Percentiles rank a stretch among this genome's conserved stretches.
Evolutionary conservation across 225 moss, liverwort and hornwort genomes (phyloP).

Genomic region (Anthoceros angustus): DNA sequence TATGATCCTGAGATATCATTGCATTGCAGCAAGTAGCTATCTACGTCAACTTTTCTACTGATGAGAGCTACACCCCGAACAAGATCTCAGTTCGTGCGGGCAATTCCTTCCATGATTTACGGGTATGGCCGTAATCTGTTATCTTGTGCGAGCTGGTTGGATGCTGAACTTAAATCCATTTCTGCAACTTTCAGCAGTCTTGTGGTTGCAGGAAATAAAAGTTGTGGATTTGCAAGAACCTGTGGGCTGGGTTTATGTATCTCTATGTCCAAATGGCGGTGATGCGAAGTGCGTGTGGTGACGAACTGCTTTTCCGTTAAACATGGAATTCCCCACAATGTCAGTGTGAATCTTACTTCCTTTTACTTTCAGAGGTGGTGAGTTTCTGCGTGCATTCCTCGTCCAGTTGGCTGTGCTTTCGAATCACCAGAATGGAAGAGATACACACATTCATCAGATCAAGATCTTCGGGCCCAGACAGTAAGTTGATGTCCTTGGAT

Average conservation of each 20-base stretch:
- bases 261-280: slow-evolving; percentile 36
- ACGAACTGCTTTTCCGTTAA: not conserved
- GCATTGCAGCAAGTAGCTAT: slow-evolving; percentile 63
- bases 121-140: slow-evolving; percentile 26
- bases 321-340: not conserved
- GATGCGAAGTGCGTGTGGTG: slow-evolving; percentile 56
- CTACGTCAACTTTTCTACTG: slow-evolving; percentile 79
- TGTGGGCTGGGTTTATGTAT: slow-evolving; percentile 73
- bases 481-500: slow-evolving; percentile 30
- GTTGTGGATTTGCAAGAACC: slow-evolving; percentile 80
- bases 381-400: slow-evolving; percentile 78
- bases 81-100: slow-evolving; percentile 88
- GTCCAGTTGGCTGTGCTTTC: slow-evolving; percentile 84
- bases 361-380: slow-evolving; percentile 23
- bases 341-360: not conserved
- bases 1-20: not conserved
- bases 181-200: not conserved
- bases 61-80: slow-evolving; percentile 96
- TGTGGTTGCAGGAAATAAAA: slow-evolving; percentile 66
- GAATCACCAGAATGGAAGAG: slow-evolving; percentile 94
- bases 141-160: not conserved
- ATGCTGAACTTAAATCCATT: not conserved
- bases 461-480: slow-evolving; percentile 81
- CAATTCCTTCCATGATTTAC: slow-evolving; percentile 91
- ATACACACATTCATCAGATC: slow-evolving; percentile 89